Conservation (phyloP, 371 early-diverging fungal genomes). For the Fennellomyces sp. region DNA sequence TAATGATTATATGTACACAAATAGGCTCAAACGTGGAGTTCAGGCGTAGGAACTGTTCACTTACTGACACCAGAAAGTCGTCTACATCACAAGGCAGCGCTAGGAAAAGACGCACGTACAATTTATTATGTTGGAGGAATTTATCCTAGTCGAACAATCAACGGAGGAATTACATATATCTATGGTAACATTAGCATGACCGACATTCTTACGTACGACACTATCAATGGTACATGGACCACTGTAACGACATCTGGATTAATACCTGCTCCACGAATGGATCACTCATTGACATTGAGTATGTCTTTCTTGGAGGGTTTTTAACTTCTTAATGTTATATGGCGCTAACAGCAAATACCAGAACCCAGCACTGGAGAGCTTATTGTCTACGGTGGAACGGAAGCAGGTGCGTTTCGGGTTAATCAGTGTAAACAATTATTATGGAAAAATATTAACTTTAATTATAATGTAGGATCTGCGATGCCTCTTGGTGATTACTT, state of each 20-base stretch:
- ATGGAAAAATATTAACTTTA: background rate
- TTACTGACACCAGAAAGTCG: background rate
- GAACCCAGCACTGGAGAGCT: background rate
- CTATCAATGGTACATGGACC: background rate
- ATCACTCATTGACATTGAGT: background rate
- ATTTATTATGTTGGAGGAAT: background rate
- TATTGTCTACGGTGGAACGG: background rate
- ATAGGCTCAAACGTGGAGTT: no score
- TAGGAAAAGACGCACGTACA: background rate
- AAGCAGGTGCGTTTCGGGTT: background rate
- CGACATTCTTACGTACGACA: background rate
- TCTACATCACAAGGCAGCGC: background rate
- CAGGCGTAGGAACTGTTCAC: no score
- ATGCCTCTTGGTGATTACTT: no score
- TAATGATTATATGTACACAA: no score
- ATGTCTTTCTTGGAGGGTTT: background rate
- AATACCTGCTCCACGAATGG: background rate
- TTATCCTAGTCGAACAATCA: background rate
- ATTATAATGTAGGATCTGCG: background rate
- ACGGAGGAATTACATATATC: no score
- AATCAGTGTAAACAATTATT: background rate
- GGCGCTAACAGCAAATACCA: background rate
- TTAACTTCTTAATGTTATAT: background rate
- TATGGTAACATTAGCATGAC: background rate
- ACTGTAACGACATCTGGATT: background rate